phyloP scores from a whole-genome alignment of 345 rosid genomes.

The Iberis pinnata region DNA sequence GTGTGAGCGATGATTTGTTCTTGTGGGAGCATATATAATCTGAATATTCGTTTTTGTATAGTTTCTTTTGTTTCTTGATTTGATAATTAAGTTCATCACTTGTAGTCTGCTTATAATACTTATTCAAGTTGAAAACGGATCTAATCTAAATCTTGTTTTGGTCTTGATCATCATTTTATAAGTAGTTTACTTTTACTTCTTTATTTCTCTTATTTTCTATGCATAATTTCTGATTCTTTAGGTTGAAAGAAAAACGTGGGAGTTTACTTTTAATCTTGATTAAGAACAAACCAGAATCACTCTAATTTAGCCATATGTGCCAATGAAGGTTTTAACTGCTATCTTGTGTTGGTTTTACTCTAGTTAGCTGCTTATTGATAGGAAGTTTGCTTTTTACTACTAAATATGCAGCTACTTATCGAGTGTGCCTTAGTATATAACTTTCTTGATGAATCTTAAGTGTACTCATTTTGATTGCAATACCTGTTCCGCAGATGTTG shows the following conservation, averaged over 20 bases:
- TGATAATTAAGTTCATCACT: conserved; percentile 9
- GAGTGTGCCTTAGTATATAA: conserved; percentile 3
- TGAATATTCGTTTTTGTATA: conserved; percentile 23
- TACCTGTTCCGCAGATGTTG: conserved; percentile 44
- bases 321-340: conserved; percentile 7
- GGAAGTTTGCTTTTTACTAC: background rate
- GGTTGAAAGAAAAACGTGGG: background rate
- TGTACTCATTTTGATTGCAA: background rate
- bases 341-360: conserved; percentile 1
- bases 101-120: no score
- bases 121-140: conserved; percentile 5
- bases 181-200: conserved; percentile 1
- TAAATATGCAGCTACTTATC: conserved; percentile 9
- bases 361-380: conserved; percentile 6
- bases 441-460: background rate
- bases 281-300: background rate
- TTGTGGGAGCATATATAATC: conserved; percentile 11
- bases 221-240: background rate
- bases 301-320: background rate
- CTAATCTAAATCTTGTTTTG: conserved; percentile 14
- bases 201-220: background rate
- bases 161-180: conserved; percentile 15
- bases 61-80: background rate
- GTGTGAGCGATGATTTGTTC: conserved; percentile 17
- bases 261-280: background rate